Percentiles rank a stretch among this genome's conserved stretches.
Conservation (phyloP, 257 asterid genomes). For the Lycium ferocissimum region DNA sequence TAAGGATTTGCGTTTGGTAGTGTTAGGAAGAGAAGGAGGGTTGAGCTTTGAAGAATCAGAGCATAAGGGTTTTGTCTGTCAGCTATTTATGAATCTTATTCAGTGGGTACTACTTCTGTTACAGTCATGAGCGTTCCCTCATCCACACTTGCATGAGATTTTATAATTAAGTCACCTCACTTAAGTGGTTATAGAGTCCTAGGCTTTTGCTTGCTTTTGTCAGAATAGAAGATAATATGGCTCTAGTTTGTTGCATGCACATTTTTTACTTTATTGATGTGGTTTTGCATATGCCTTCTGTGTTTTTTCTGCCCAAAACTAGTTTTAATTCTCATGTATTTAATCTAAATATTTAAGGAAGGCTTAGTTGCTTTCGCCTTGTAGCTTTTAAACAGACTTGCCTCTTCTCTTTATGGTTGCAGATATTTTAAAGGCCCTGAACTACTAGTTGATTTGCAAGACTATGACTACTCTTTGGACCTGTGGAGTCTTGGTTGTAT, state of each 20-base stretch:
- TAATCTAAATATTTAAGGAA: background rate
- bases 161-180: background rate
- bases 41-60: background rate
- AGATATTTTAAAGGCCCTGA: slow-evolving; percentile 58
- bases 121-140: background rate
- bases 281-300: background rate
- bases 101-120: background rate
- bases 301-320: background rate
- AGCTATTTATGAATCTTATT: background rate
- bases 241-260: background rate
- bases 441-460: slow-evolving; percentile 77
- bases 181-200: background rate
- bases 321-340: background rate
- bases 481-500: slow-evolving; percentile 79
- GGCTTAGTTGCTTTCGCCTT: background rate
- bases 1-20: slow-evolving; percentile 10
- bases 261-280: background rate
- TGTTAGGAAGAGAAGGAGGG: background rate
- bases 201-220: slow-evolving; percentile 19
- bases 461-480: slow-evolving; percentile 75
- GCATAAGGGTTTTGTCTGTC: background rate
- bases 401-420: background rate
- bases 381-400: background rate
- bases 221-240: background rate
- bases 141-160: background rate